phyloP scores from a whole-genome alignment of 1,139 yeast species.

The Hemisphaericaspora xylofermentans region DNA sequence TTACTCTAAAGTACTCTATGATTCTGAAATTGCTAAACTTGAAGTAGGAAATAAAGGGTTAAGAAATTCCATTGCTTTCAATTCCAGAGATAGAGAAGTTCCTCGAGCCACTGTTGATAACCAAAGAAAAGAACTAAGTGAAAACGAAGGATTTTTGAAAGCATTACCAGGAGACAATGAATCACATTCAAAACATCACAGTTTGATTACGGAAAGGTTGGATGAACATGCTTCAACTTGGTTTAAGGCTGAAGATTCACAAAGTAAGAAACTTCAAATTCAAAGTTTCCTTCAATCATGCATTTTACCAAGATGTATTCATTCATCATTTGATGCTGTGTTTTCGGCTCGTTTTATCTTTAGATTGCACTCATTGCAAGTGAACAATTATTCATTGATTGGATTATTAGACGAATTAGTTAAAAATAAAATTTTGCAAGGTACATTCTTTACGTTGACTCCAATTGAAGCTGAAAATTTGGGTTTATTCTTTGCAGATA shows the following conservation, averaged over 20 bases:
- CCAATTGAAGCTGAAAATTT: slow-evolving; percentile 79
- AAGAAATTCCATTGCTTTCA: slow-evolving; percentile 30
- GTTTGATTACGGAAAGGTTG: slow-evolving; percentile 15
- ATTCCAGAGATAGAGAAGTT: slow-evolving; percentile 30
- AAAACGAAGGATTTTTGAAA: slow-evolving; percentile 25
- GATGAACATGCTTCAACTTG: slow-evolving; percentile 20
- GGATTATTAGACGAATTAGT: slow-evolving; percentile 51
- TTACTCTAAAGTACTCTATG: slow-evolving; percentile 53
- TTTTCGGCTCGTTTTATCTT: slow-evolving; percentile 64
- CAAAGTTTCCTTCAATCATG: slow-evolving; percentile 56
- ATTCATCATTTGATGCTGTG: slow-evolving; percentile 84
- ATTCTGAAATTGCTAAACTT: slow-evolving; percentile 42
- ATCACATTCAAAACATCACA: slow-evolving; percentile 31
- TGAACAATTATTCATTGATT: slow-evolving; percentile 45
- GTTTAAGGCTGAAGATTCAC: slow-evolving; percentile 22
- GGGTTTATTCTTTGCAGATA: slow-evolving; percentile 68
- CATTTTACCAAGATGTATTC: slow-evolving; percentile 71
- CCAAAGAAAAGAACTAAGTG: slow-evolving; percentile 27
- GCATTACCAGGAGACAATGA: slow-evolving; percentile 27
- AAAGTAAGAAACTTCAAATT: slow-evolving; percentile 7
- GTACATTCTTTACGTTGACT: slow-evolving; percentile 69
- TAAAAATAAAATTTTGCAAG: slow-evolving; percentile 48
- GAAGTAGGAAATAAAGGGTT: slow-evolving; percentile 33
- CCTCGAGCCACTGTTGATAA: slow-evolving; percentile 25
- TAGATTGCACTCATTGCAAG: slow-evolving; percentile 43